Conservation (phyloP, 2,329 filamentous ascomycete genomes). For the Calonectria pauciramosa region DNA sequence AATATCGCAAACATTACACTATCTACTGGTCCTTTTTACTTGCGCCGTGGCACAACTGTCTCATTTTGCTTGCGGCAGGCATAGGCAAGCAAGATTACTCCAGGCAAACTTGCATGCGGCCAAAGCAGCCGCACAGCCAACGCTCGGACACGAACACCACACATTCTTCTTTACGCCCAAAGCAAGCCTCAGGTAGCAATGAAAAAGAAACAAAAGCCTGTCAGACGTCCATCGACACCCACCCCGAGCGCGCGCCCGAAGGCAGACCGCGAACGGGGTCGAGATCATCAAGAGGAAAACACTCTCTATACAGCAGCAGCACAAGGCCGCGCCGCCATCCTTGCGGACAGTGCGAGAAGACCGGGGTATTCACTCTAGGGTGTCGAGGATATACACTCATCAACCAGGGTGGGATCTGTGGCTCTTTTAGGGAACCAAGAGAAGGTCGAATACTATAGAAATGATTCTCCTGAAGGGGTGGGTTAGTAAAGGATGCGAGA, state of each 20-base stretch:
- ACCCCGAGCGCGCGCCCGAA: slow-evolving; percentile 1
- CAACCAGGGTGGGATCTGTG: slow-evolving; percentile 3
- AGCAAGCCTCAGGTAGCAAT: neutral
- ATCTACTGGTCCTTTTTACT: neutral
- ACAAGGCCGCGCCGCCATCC: neutral
- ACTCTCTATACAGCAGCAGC: neutral
- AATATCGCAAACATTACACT: neutral
- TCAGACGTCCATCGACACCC: neutral
- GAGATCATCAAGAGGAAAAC: slow-evolving; percentile 3
- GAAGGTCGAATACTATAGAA: slow-evolving; percentile 5
- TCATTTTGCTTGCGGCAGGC: no score
- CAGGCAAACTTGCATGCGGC: neutral
- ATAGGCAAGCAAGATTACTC: no score
- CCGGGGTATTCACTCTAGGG: neutral
- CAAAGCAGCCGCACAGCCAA: no score
- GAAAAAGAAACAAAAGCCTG: neutral
- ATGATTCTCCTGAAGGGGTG: neutral
- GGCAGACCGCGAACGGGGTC: neutral
- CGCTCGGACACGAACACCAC: neutral
- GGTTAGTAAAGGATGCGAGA: neutral
- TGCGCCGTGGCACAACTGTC: no score
- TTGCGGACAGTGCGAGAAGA: slow-evolving; percentile 1
- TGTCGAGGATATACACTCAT: neutral
- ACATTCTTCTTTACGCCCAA: neutral
- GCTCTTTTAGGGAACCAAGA: slow-evolving; percentile 4